Evolutionary conservation across 768 basidiomycete species (phyloP), one percentile per base, ranked within the genome.

Genomic region (Mycena metata): DNA sequence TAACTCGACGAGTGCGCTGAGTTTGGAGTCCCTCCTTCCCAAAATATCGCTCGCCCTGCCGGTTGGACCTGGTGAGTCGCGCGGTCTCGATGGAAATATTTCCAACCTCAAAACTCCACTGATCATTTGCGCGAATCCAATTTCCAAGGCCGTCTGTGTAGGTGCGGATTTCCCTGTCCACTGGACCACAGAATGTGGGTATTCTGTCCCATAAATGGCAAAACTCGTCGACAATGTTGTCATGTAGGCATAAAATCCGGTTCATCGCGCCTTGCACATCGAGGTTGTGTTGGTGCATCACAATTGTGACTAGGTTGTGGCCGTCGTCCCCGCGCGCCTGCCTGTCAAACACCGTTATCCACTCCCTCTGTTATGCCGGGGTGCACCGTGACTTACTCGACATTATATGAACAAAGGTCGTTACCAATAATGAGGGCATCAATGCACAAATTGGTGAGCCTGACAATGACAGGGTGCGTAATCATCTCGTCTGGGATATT

Each of bases 61-160:
- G 24, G 23, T 45, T 24, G 21, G 26, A n/a, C n/a, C n/a, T n/a
- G 21, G 60, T 55, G 35, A 62, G 47, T 42, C 47, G 3, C 24
- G 4, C 8, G 11, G 17, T n/a, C 15, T 5, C 17, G 19, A 51
- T 45, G 21, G 8, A 13, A 35, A 46, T 21, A 39, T 79, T 79
- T 73, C 77, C 75, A 10, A 80, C 80, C 72, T 86, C 84, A 60
- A 87, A 88, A 62, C 81, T 83, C 88, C 88, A 89, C 10, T 73
- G 77, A 19, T 86, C 79, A 66, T 82, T 83, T 2, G 82, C 86
- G 9, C 84, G 78, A 0, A 87, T 81, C 86, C 87, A 89, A 55
- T 85, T 81, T 51, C 82, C 87, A 50, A 89, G 75, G 0, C 86
- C 86, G 57, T 81, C 76, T 33, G 84, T 75, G 60, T 88, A 89